phyloP scores from a whole-genome alignment of 805 yeast genomes.

The Suhomyces pyralidae region DNA sequence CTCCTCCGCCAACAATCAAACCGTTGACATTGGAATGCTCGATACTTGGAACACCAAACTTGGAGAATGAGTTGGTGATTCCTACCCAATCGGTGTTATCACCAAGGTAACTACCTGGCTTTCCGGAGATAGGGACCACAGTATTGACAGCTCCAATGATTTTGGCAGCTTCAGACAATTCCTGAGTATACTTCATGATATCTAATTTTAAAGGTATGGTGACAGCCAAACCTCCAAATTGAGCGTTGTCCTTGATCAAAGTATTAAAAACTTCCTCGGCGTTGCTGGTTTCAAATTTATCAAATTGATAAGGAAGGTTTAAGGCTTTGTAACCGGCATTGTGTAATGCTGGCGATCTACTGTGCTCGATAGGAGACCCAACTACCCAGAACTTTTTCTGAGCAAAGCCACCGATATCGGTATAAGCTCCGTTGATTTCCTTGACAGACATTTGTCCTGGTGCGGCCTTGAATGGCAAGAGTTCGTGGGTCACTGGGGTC shows the following conservation, averaged over 20 bases:
- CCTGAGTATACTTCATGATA: slow-evolving; percentile 62
- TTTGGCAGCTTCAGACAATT: slow-evolving; percentile 71
- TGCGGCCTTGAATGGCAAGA: slow-evolving; percentile 69
- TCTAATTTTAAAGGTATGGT: slow-evolving; percentile 92
- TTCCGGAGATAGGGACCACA: slow-evolving; percentile 47
- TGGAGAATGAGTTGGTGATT: slow-evolving; percentile 62
- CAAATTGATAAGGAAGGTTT: slow-evolving; percentile 74
- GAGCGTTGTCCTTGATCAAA: slow-evolving; percentile 43
- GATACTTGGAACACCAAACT: slow-evolving; percentile 56
- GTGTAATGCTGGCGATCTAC: slow-evolving; percentile 87
- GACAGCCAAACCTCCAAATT: slow-evolving; percentile 91
- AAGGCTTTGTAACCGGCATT: slow-evolving; percentile 71
- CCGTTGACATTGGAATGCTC: slow-evolving; percentile 48
- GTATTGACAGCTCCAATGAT: slow-evolving; percentile 95
- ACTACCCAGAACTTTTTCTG: slow-evolving; percentile 64
- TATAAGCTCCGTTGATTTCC: slow-evolving; percentile 57
- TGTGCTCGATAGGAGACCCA: slow-evolving; percentile 81
- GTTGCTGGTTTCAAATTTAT: slow-evolving; percentile 62
- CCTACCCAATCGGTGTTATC: slow-evolving; percentile 98
- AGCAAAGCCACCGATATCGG: slow-evolving; percentile 60
- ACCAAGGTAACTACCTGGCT: slow-evolving; percentile 54
- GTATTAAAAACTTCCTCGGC: slow-evolving; percentile 54
- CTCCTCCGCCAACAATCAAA: slow-evolving; percentile 93
- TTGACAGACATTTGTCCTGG: slow-evolving; percentile 73
- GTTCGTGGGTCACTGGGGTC: slow-evolving; percentile 80